Base-by-base conservation (phyloP, 495 filamentous ascomycete species). In the Aspergillus funiculosus region DNA sequence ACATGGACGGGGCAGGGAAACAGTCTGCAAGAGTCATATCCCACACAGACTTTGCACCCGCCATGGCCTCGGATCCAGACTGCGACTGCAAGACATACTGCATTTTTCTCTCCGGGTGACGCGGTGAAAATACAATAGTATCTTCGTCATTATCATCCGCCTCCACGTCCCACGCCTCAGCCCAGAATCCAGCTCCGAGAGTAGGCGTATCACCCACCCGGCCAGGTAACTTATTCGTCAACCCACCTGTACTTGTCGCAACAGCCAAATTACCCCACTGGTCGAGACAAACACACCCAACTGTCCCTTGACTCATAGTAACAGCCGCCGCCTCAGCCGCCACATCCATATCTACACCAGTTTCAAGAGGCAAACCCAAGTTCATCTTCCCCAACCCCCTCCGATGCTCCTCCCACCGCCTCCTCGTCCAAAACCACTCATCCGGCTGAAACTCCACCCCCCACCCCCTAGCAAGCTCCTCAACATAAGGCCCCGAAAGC, bases 171-270 rank as follows among this genome's bases (percentile, higher is more conserved):
- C 85, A 94, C 42, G 87, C 76, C 62, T 94, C 89, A 0, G 88
- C 88, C 87, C 88, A 94, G 57, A 89, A 94, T 6, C 89, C 89
- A 2, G 89, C 86, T 3, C 90, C 89, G 10, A 89, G 69, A 0
- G 84, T 85, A 1, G 89, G 89, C 4, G 89, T 95, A 61, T 95
- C 90, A 0, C 90, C 90, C 48, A 95, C 84, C 9, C 88, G 69
- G 1, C 87, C 87, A 0, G 85, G 83, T 20, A 89, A 58, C 67
- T 95, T 95, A 54, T 95, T 95, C 14, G 89, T 95, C 61, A 94
- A 48, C 0, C 89, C 89, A 1, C 89, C 89, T 0, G 89, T 95
- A 49, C 83, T 89, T 0, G 89, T 95, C 5, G 89, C 90, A 34
- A 77, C 78, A 41, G 84, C 87, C 10, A 92, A 50, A 9, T 81